Percentiles rank a stretch among this genome's conserved stretches.
Conservation (phyloP, 371 early-diverging fungal genomes). For the Actinomortierella wolfii region DNA sequence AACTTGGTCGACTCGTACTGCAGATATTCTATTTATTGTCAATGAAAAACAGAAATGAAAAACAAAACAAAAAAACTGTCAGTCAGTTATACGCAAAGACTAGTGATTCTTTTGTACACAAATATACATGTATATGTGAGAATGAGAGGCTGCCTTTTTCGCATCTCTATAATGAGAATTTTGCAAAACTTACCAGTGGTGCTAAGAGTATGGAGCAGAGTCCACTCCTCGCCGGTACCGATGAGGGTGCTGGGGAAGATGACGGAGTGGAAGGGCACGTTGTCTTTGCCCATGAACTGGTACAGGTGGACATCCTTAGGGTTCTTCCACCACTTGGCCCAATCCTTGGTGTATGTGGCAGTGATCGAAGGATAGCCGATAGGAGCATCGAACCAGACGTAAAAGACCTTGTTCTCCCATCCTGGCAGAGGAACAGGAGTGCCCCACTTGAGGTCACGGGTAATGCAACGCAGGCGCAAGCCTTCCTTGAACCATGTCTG, state of each 20-base stretch:
- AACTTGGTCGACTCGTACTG: slow-evolving; percentile 99
- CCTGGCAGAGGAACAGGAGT: slow-evolving; percentile 95
- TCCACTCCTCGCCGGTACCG: slow-evolving; percentile 91
- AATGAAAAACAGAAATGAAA: slow-evolving; percentile 5
- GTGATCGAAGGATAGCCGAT: slow-evolving; percentile 98
- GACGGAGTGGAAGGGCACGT: slow-evolving; percentile 99
- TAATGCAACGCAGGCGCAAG: slow-evolving; percentile 96
- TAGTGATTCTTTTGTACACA: neutral
- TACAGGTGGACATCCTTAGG: slow-evolving; percentile 93
- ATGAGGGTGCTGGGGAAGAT: slow-evolving; percentile 96
- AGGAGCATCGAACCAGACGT: slow-evolving; percentile 99
- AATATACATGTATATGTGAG: neutral
- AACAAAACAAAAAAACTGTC: neutral
- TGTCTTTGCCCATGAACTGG: slow-evolving; percentile 99
- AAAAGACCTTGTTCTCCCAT: slow-evolving; percentile 97
- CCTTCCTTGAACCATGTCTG: slow-evolving; percentile 98
- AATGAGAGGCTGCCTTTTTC: neutral
- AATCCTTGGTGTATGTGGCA: slow-evolving; percentile 90
- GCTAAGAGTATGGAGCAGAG: slow-evolving; percentile 90
- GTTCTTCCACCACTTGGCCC: slow-evolving; percentile 99
- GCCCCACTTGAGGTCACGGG: slow-evolving; percentile 99
- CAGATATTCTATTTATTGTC: slow-evolving; percentile 84
- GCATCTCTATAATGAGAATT: neutral
- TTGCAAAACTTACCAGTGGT: slow-evolving; percentile 76
- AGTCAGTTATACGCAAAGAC: neutral